Conservation (phyloP, 441 rosid species). For the Pelargonium citronellum region DNA sequence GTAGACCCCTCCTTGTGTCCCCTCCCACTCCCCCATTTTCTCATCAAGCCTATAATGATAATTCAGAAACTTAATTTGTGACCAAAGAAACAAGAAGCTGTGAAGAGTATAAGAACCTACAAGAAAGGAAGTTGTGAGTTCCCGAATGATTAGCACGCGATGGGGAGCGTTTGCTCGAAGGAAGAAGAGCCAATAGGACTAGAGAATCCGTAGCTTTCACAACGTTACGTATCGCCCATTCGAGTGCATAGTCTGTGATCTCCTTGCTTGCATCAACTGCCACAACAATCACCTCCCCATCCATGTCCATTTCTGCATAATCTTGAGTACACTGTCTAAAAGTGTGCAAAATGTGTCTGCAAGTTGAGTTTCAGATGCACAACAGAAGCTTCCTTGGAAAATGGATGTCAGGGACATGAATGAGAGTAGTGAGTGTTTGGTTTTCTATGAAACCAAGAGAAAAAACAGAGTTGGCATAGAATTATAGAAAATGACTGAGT, state of each 20-base stretch:
- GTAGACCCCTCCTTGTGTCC: constrained; percentile 6
- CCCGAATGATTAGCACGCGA: background rate
- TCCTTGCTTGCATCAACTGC: constrained; percentile 37
- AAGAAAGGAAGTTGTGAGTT: constrained; percentile 17
- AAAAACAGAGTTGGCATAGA: constrained; percentile 11
- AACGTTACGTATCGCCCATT: constrained; percentile 34
- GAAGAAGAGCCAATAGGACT: constrained; percentile 33
- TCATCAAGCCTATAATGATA: constrained; percentile 17
- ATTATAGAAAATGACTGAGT: constrained; percentile 1
- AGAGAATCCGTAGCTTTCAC: constrained; percentile 26
- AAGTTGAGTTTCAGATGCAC: background rate
- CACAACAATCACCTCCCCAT: constrained; percentile 32
- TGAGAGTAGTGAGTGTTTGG: background rate
- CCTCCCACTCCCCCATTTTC: constrained; percentile 15
- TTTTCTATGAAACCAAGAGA: constrained; percentile 12
- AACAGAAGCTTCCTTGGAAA: background rate
- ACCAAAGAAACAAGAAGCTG: background rate
- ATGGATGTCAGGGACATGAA: background rate
- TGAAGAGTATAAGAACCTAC: constrained; percentile 14
- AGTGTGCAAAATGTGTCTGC: background rate
- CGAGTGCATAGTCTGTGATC: constrained; percentile 30
- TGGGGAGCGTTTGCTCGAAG: constrained; percentile 15
- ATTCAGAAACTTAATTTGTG: too few relatives aligned
- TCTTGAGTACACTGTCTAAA: too few relatives aligned
- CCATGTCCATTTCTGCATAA: constrained; percentile 23